These are phyloP conservation scores for Phytophthora ramorum DNA, from an alignment of 352 stramenopile species.

Conservation along the genomic window DNA sequence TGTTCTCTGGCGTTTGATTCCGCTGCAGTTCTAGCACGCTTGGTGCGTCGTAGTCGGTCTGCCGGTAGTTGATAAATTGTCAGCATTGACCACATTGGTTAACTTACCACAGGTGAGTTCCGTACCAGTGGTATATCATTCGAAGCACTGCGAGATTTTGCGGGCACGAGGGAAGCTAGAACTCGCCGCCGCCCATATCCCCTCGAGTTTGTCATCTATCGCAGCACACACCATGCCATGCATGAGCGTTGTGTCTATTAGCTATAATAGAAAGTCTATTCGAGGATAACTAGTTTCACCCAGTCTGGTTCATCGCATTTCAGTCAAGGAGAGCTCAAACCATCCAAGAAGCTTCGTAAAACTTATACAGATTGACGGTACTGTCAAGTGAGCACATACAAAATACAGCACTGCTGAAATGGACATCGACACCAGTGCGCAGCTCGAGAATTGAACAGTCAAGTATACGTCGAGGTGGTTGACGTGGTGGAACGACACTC, in stretches of 20 bases:
- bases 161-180: constrained; percentile 19
- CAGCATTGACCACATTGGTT: neutral
- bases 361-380: no score
- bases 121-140: constrained; percentile 14
- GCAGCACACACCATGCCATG: neutral
- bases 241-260: neutral
- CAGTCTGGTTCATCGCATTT: neutral
- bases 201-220: constrained; percentile 3
- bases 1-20: constrained; percentile 4
- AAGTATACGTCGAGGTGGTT: neutral
- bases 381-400: no score
- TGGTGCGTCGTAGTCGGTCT: constrained; percentile 14
- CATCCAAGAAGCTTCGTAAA: no score
- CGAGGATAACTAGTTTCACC: neutral
- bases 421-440: neutral
- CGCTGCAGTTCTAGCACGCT: neutral
- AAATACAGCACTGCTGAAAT: neutral
- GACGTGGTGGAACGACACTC: neutral
- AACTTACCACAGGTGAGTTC: neutral
- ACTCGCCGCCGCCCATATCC: constrained; percentile 2
- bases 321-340: neutral
- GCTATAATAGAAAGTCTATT: neutral
- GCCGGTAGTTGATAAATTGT: neutral
- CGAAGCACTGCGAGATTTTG: neutral
- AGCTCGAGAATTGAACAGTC: neutral